Percentiles rank a stretch among this genome's conserved stretches.
Conservation (phyloP, 2,329 filamentous ascomycete species). For the Pseudogymnoascus sp. region DNA sequence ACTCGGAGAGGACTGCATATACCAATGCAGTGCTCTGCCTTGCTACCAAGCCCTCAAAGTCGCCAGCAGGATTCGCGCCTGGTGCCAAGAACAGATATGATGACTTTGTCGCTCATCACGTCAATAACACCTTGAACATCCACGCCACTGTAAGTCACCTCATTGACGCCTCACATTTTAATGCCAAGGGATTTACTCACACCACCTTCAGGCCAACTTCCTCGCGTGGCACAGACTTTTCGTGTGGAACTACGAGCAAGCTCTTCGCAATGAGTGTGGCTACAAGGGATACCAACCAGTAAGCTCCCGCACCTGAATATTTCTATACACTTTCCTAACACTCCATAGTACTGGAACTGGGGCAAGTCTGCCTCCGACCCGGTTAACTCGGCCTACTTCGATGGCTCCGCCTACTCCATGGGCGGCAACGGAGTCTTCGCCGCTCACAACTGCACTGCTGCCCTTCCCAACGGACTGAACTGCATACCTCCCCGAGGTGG, state of each 20-base stretch:
- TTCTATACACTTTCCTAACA: background rate
- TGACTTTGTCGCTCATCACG: constrained; percentile 36
- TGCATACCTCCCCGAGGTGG: constrained; percentile 43
- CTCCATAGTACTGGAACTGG: constrained; percentile 20
- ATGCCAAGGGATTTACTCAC: background rate
- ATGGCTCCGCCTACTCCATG: constrained; percentile 46
- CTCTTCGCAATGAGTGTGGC: constrained; percentile 36
- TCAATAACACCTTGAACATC: constrained; percentile 29
- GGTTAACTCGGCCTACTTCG: constrained; percentile 45
- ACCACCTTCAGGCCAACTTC: constrained; percentile 26
- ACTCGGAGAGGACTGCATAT: constrained; percentile 25
- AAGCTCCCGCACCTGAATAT: constrained; percentile 42
- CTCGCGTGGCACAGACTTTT: constrained; percentile 40
- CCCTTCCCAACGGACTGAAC: constrained; percentile 20
- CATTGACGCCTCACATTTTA: background rate
- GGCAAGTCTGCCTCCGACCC: constrained; percentile 31
- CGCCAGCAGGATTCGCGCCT: constrained; percentile 25
- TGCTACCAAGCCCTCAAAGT: constrained; percentile 25
- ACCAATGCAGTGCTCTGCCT: constrained; percentile 31
- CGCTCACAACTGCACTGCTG: constrained; percentile 24
- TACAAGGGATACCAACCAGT: constrained; percentile 37
- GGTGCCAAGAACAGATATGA: constrained; percentile 33
- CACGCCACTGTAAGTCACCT: constrained; percentile 26
- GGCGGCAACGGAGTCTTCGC: constrained; percentile 40
- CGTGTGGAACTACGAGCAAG: constrained; percentile 35